Evolutionary conservation across 2,329 filamentous ascomycete species (phyloP).

Genomic region (Tolypocladium ovalisporum): DNA sequence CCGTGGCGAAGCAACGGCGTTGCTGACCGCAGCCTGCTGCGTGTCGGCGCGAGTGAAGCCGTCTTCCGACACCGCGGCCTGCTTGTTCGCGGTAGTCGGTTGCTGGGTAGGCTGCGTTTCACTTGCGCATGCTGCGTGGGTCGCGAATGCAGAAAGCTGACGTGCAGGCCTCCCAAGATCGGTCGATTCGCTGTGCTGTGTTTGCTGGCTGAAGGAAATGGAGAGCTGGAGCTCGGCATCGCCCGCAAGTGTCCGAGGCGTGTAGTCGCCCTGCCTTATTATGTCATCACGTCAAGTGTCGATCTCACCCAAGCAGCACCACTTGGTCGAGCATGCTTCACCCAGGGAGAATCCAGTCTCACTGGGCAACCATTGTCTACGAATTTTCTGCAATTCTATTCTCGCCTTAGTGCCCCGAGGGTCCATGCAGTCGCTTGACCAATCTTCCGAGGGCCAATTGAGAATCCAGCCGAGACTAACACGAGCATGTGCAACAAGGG

Average conservation of each 20-base stretch:
- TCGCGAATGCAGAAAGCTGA: constrained; percentile 8
- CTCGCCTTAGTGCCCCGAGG: too few relatives aligned
- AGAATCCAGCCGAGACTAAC: too few relatives aligned
- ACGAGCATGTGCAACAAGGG: too few relatives aligned
- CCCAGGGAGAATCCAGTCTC: neutral
- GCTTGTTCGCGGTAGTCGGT: neutral
- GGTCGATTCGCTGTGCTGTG: neutral
- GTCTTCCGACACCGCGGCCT: neutral
- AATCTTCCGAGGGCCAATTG: too few relatives aligned
- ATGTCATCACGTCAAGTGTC: neutral
- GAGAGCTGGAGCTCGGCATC: constrained; percentile 5
- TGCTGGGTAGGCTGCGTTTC: neutral
- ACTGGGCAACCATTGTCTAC: too few relatives aligned
- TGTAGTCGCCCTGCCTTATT: neutral
- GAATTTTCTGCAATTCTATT: neutral
- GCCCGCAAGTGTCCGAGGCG: neutral
- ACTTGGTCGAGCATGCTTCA: neutral
- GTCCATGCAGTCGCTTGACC: too few relatives aligned
- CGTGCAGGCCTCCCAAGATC: neutral
- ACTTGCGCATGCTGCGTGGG: constrained; percentile 4
- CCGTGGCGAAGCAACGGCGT: neutral
- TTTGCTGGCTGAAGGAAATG: neutral
- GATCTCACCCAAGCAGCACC: neutral
- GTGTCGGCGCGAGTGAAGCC: neutral
- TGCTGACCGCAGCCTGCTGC: neutral